These are phyloP conservation scores for Chytriomyces confervae DNA, from an alignment of 192 early-diverging fungal genomes.

Conservation along the genomic window DNA sequence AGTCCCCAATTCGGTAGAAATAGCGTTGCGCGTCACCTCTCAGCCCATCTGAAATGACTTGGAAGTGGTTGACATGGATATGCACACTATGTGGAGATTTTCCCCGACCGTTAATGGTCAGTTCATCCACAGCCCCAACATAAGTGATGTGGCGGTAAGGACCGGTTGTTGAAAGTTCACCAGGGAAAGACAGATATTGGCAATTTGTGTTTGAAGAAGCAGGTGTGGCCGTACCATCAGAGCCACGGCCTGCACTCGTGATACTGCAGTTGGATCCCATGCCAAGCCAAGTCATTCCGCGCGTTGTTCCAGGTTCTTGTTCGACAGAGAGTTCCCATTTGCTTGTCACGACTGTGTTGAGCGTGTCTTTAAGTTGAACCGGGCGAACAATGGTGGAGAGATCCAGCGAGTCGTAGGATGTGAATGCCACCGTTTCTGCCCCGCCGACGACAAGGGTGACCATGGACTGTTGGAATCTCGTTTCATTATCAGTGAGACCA, in stretches of 20 bases:
- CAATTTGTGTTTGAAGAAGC: neutral
- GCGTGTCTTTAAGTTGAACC: neutral
- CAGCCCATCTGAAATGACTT: neutral
- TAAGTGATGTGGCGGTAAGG: neutral
- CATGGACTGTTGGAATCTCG: neutral
- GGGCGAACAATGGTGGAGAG: neutral
- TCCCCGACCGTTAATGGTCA: neutral
- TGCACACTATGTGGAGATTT: neutral
- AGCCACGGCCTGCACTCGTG: neutral
- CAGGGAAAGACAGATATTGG: neutral
- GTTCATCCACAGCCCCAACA: neutral
- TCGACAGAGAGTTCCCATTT: conserved; percentile 2
- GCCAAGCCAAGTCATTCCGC: neutral
- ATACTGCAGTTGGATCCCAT: neutral
- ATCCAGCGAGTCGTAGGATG: neutral
- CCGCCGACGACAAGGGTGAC: neutral
- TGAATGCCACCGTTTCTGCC: neutral
- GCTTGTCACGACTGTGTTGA: neutral
- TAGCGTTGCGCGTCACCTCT: neutral
- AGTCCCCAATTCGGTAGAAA: neutral
- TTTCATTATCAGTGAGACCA: conserved; percentile 4
- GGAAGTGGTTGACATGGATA: neutral
- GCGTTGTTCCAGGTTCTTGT: neutral
- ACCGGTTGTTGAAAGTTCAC: neutral
- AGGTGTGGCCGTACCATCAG: neutral